Base-by-base conservation (phyloP, 441 rosid species). In the Euphorbia corollata region DNA sequence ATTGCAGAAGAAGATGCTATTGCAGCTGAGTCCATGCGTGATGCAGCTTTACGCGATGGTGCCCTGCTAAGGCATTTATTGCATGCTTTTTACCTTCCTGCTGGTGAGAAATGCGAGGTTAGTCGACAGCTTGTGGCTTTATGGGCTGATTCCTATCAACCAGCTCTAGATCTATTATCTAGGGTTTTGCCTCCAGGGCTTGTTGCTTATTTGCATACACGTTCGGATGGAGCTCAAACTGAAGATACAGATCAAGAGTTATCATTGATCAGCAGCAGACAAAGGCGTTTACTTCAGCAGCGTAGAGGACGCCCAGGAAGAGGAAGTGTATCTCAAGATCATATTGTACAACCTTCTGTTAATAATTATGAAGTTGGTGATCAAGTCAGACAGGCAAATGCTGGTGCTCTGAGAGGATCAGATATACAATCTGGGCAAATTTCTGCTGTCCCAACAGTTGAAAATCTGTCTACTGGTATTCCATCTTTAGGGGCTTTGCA, bases 1-100 rank as follows among this genome's bases (percentile, higher is more conserved):
- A 96, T 96, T 77, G 99, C 99, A 34, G 99, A 96, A 80, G 99
- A 96, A 82, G 99, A 96, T 85, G 99, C 99, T 72, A 90, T 96
- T 81, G 99, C 99, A 23, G 98, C 99, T 41, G 99, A 96, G 82
- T 90, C 96, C 53, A 96, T 96, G 99, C 94, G 99, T 36, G 97
- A 92, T 79, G 97, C 98, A 83, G 97, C 99, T 74, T 79, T 92
- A 75, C 97, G 99, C 7, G 99, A 96, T 79, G 99, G 97, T 75
- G 98, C 99, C 76, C 76, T 96, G 80, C 74, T 90, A 77, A 90
- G 99, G 90, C 99, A 96, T 83, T 82, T 96, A 68, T 82, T 89
- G 77, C 89, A 92, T 80, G 97, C 97, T 16, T 96, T 89, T 80
- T 87, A 83, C 67, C 86, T 90, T 81, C 87, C 96, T 78, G 81